These are phyloP conservation scores for Metarhizium album DNA, from an alignment of 2,329 filamentous ascomycete species.

Conservation along the genomic window DNA sequence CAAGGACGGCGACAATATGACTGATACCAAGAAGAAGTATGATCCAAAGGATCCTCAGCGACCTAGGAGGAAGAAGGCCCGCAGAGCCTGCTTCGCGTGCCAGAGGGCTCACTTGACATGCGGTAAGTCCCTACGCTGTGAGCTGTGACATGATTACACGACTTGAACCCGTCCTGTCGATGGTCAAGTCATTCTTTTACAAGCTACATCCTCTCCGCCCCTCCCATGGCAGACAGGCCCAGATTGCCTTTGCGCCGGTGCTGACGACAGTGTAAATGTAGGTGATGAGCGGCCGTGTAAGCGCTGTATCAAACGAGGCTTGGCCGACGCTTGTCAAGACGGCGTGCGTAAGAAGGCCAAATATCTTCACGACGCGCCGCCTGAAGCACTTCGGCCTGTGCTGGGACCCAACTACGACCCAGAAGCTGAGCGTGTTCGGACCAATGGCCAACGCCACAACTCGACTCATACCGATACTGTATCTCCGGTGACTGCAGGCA, in stretches of 20 bases:
- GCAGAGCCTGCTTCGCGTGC: constrained; percentile 91
- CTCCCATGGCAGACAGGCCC: constrained; percentile 3
- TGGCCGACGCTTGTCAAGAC: constrained; percentile 87
- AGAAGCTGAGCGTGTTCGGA: constrained; percentile 33
- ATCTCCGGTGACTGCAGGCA: constrained; percentile 25
- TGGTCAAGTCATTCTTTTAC: constrained; percentile 10
- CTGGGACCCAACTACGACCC: constrained; percentile 61
- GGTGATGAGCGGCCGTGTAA: constrained; percentile 92
- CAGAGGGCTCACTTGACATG: constrained; percentile 96
- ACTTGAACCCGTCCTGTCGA: neutral
- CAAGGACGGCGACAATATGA: constrained; percentile 40
- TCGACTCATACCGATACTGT: constrained; percentile 37
- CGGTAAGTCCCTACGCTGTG: constrained; percentile 53
- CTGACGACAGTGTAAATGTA: constrained; percentile 26
- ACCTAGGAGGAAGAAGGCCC: constrained; percentile 88
- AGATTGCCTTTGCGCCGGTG: neutral
- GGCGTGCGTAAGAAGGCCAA: constrained; percentile 98
- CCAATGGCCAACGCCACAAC: constrained; percentile 36
- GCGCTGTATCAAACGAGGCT: constrained; percentile 84
- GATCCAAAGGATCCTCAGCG: constrained; percentile 83
- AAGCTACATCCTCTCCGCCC: constrained; percentile 14
- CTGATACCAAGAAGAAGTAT: constrained; percentile 55
- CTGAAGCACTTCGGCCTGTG: constrained; percentile 80
- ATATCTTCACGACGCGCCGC: constrained; percentile 91
- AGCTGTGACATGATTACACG: neutral